These are phyloP conservation scores for Aspergillus carbonarius DNA, from an alignment of 2,329 filamentous ascomycete genomes.

Conservation along the genomic window DNA sequence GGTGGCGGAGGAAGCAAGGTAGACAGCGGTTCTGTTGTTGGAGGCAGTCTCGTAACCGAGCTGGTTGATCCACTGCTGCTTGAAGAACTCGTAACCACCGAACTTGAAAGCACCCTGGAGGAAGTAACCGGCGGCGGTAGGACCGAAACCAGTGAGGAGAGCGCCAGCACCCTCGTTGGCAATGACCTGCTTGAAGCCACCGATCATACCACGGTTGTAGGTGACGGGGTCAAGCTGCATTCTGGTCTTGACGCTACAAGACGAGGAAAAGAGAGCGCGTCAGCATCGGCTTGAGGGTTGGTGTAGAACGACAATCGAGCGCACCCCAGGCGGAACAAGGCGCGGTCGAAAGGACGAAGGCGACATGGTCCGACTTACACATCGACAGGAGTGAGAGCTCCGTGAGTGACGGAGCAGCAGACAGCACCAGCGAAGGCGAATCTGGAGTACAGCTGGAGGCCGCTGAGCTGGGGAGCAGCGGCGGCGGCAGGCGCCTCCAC, in stretches of 20 bases:
- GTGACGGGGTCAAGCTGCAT: constrained; percentile 88
- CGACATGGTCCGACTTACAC: constrained; percentile 70
- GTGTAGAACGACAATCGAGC: constrained; percentile 2
- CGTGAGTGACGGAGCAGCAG: constrained; percentile 98
- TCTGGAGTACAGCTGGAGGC: constrained; percentile 80
- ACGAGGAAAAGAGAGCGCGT: constrained; percentile 20
- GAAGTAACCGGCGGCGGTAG: constrained; percentile 88
- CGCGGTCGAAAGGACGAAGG: constrained; percentile 9
- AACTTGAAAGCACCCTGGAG: constrained; percentile 92
- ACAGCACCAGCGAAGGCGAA: constrained; percentile 97
- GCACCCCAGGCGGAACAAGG: constrained; percentile 16
- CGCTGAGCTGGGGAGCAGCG: constrained; percentile 51
- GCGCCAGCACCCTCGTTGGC: constrained; percentile 80
- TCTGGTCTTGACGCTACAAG: constrained; percentile 82
- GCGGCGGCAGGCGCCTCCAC: constrained; percentile 28
- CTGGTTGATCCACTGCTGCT: constrained; percentile 81
- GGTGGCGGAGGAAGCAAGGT: constrained; percentile 64
- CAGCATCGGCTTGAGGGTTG: constrained; percentile 11
- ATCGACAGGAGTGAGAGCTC: constrained; percentile 95
- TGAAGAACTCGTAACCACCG: constrained; percentile 95
- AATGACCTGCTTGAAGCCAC: constrained; percentile 83
- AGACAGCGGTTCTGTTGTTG: constrained; percentile 78
- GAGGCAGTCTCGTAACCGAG: constrained; percentile 75
- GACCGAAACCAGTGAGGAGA: constrained; percentile 80
- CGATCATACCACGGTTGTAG: constrained; percentile 85